A percentile compares a stretch with the other conserved stretches of the same genome.
These are phyloP conservation scores for Aspergillus eucalypticola DNA, from an alignment of 2,329 filamentous ascomycete species.

Conservation along the genomic window DNA sequence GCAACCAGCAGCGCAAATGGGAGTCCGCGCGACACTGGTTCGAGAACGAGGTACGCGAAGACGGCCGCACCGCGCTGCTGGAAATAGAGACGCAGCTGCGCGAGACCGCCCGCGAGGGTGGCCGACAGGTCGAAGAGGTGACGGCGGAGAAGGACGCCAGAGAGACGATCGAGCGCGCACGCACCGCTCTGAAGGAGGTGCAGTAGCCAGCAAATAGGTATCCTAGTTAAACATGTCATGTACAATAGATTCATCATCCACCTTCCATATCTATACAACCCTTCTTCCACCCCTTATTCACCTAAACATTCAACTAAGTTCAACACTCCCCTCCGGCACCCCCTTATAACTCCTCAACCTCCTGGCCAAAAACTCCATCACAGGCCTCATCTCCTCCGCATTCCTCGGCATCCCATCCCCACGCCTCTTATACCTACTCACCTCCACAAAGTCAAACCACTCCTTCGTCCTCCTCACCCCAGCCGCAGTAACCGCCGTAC, in stretches of 20 bases:
- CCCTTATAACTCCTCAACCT: slow-evolving; percentile 46
- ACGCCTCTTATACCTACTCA: slow-evolving; percentile 67
- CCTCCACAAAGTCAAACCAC: slow-evolving; percentile 66
- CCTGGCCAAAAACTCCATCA: slow-evolving; percentile 73
- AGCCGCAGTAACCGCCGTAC: slow-evolving; percentile 59
- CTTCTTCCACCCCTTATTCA: neutral
- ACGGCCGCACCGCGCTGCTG: slow-evolving; percentile 57
- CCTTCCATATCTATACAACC: slow-evolving; percentile 7
- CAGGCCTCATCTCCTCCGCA: slow-evolving; percentile 81
- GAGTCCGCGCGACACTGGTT: slow-evolving; percentile 54
- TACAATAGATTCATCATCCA: slow-evolving; percentile 11
- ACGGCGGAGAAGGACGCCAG: slow-evolving; percentile 44
- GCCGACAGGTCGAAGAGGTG: slow-evolving; percentile 36
- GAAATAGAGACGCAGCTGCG: slow-evolving; percentile 55
- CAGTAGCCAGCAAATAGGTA: slow-evolving; percentile 13
- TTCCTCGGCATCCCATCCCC: slow-evolving; percentile 81
- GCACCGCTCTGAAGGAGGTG: slow-evolving; percentile 47
- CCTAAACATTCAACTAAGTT: slow-evolving; percentile 31
- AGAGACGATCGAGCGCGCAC: slow-evolving; percentile 49
- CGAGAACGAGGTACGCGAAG: slow-evolving; percentile 56
- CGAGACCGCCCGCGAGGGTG: slow-evolving; percentile 48
- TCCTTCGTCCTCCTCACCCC: slow-evolving; percentile 64
- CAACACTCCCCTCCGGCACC: slow-evolving; percentile 48
- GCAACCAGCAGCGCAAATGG: slow-evolving; percentile 62
- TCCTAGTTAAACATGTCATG: slow-evolving; percentile 10